Evolutionary conservation across 2,329 filamentous ascomycete species (phyloP).

Genomic region (Colletotrichum sp.): DNA sequence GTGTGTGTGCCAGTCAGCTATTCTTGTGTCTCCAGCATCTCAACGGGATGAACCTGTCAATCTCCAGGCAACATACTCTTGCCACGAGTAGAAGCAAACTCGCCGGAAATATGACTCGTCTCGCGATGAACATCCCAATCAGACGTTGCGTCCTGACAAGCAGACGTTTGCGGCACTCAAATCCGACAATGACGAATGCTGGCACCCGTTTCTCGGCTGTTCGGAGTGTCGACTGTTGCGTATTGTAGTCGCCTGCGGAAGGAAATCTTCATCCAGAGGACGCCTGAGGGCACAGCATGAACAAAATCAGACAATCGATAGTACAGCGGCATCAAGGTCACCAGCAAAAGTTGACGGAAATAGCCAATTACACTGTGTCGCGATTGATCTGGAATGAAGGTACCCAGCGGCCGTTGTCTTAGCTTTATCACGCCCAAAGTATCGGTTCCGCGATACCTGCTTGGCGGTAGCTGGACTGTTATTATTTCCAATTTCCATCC

Average conservation of each 20-base stretch:
- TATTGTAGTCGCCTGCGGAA: background rate
- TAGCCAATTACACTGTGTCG: background rate
- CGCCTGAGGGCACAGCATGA: background rate
- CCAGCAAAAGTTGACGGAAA: background rate
- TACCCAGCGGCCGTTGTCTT: background rate
- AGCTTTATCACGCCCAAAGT: background rate
- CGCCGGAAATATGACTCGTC: background rate
- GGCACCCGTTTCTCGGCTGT: background rate
- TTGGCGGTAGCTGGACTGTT: background rate
- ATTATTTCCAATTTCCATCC: background rate
- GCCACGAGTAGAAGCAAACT: background rate
- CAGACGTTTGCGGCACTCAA: background rate
- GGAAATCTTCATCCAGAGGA: background rate
- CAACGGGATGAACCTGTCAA: conserved; percentile 4
- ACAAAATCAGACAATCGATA: background rate
- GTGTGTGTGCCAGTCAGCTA: background rate
- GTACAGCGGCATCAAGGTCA: background rate
- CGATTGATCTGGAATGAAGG: background rate
- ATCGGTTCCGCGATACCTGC: background rate
- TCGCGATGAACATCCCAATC: background rate
- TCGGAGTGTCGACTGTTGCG: background rate
- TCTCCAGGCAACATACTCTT: background rate
- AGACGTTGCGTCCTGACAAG: background rate
- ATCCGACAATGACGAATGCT: background rate
- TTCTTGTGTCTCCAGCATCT: background rate